Evolutionary conservation across 768 basidiomycete species (phyloP).

Genomic region (Suillus brevipes): DNA sequence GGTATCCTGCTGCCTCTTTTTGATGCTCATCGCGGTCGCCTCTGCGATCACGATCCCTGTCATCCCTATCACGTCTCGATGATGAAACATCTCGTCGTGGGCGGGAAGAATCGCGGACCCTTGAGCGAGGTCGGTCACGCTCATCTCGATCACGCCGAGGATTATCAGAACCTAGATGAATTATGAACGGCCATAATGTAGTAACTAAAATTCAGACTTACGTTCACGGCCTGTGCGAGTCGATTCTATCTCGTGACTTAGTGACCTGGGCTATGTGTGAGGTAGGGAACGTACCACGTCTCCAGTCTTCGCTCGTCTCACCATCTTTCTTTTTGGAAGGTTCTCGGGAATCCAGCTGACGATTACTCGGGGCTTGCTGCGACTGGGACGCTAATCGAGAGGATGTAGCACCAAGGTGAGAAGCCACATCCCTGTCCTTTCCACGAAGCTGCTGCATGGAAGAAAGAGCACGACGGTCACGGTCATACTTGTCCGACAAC

Average conservation of each 20-base stretch:
- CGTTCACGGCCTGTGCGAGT: conserved; percentile 58
- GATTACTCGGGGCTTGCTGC: conserved; percentile 39
- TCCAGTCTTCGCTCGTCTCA: conserved; percentile 82
- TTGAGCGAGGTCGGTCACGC: conserved; percentile 66
- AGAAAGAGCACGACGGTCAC: conserved; percentile 64
- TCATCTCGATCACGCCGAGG: conserved; percentile 58
- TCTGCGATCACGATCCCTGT: conserved; percentile 35
- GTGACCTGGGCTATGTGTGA: conserved; percentile 13
- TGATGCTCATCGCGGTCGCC: conserved; percentile 33
- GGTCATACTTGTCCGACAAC: conserved; percentile 88
- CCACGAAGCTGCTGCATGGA: conserved; percentile 50
- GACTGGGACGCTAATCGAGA: conserved; percentile 41
- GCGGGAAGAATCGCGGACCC: conserved; percentile 62
- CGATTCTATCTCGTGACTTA: conserved; percentile 45
- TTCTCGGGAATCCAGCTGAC: conserved; percentile 62
- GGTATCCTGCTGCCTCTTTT: conserved; percentile 15
- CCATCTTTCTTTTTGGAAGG: conserved; percentile 64
- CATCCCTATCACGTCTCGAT: conserved; percentile 42
- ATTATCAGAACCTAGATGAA: conserved; percentile 48
- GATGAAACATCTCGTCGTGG: conserved; percentile 58
- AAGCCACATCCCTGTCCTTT: conserved; percentile 68
- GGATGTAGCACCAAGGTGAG: conserved; percentile 52
- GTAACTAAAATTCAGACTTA: conserved; percentile 33
- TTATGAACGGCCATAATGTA: conserved; percentile 8
- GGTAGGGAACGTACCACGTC: conserved; percentile 59